A percentile compares a stretch with the other conserved stretches of the same genome.
phyloP scores from a whole-genome alignment of 2,329 filamentous ascomycete species.

The Talaromyces atroroseus region DNA sequence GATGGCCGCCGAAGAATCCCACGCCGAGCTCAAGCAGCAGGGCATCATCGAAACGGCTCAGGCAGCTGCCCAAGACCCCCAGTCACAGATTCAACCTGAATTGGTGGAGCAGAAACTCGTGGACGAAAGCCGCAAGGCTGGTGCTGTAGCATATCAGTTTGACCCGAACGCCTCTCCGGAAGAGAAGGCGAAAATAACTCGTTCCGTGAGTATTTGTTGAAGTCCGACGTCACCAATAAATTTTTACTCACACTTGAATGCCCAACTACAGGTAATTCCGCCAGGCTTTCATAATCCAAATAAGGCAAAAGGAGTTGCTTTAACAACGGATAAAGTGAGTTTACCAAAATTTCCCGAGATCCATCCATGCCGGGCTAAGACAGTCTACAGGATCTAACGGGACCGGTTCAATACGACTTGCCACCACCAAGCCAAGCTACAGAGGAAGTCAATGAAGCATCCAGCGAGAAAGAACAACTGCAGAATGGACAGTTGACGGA shows the following conservation, averaged over 20 bases:
- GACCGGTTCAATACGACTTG: conserved; percentile 66
- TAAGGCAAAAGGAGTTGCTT: conserved; percentile 38
- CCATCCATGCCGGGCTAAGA: conserved; percentile 1
- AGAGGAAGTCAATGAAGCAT: conserved; percentile 47
- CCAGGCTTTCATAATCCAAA: conserved; percentile 55
- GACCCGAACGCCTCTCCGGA: conserved; percentile 77
- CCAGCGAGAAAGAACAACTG: conserved; percentile 46
- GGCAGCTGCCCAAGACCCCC: conserved; percentile 49
- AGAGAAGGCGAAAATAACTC: conserved; percentile 75
- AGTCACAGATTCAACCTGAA: conserved; percentile 61
- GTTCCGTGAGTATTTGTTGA: conserved; percentile 54
- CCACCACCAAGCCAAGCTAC: conserved; percentile 63
- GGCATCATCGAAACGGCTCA: conserved; percentile 71
- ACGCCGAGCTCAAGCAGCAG: conserved; percentile 71
- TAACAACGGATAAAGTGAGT: conserved; percentile 68
- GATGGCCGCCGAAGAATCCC: conserved; percentile 18
- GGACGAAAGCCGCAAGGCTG: conserved; percentile 71
- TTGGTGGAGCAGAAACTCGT: conserved; percentile 70
- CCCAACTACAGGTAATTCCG: conserved; percentile 51
- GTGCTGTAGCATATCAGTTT: conserved; percentile 76
- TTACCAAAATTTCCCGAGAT: neutral
- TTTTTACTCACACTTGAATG: neutral
- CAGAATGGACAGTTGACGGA: conserved; percentile 46
- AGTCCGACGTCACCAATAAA: neutral
- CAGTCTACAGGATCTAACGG: conserved; percentile 56